Evolutionary conservation across 129 eudicot species (phyloP), one percentile per base, ranked within the genome.

Genomic region (Erigeron canadensis): DNA sequence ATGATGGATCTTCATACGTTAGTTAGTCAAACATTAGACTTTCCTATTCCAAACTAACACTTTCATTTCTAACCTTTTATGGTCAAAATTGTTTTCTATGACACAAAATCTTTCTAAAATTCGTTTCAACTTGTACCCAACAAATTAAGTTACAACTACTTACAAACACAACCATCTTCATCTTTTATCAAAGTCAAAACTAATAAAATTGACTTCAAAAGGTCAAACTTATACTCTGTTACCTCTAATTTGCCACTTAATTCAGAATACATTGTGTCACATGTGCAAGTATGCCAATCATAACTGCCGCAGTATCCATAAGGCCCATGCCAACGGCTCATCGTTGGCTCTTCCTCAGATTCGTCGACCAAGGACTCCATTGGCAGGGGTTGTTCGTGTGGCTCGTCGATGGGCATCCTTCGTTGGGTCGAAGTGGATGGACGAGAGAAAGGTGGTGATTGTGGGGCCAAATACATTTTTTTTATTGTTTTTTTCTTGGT

Each of bases 161-260:
- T 43, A 54, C 3, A 3, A 63, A 11, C 15, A 43, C 60, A 63
- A 22, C 6, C 22, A 62, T 11, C 43, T 28, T 41, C 44, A 63
- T 54, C 23, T 0, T 40, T 22, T 9, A 51, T 56, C 4, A 15
- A 73, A 42, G 5, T 59, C 38, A 22, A 54, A 38, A 65, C 15
- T 45, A 51, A 13, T 8, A 4, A 21, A 6, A 47, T 59, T 58
- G 78, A 51, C 70, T 58, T 7, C 4, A 16, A 2, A 62, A 70
- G 53, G 76, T 70, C 76, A 63, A 68, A 70, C 7, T 54, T 51
- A 42, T 51, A 37, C 19, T 16, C 5, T 58, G 47, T 22, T 22
- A 84, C 88, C 88, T 80, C 78, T 65, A 84, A 13, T 59, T 80
- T 77, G 40, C 88, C 88, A 18, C 82, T 74, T 69, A 84, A 85